Percentiles rank a stretch among this genome's conserved stretches.
phyloP scores from a whole-genome alignment of 768 basidiomycete species.

The Udeniomyces megalosporus region DNA sequence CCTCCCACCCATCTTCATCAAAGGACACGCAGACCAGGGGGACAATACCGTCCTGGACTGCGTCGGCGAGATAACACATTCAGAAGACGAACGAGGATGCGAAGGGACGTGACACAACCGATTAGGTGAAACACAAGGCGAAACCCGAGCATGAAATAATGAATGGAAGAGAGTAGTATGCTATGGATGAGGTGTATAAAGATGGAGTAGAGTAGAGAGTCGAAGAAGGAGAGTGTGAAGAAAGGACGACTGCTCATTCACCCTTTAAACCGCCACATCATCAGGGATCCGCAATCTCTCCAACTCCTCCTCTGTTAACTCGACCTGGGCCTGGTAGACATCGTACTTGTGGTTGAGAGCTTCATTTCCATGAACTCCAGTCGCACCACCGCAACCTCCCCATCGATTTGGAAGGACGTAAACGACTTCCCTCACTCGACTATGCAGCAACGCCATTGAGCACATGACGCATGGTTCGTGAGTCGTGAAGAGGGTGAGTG shows the following conservation, averaged over 20 bases:
- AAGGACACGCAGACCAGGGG: too few relatives aligned
- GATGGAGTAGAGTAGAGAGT: too few relatives aligned
- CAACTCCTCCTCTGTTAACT: conserved; percentile 18
- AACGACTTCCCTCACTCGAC: conserved; percentile 70
- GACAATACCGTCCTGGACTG: too few relatives aligned
- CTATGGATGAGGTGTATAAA: too few relatives aligned
- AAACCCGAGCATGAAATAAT: too few relatives aligned
- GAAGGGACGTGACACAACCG: too few relatives aligned
- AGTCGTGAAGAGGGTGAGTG: conserved; percentile 65
- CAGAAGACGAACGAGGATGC: too few relatives aligned
- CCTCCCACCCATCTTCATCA: too few relatives aligned
- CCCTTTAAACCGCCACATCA: conserved; percentile 18
- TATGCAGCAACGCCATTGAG: conserved; percentile 87
- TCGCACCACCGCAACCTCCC: conserved; percentile 64
- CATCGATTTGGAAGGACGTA: conserved; percentile 48
- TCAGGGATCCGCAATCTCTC: conserved; percentile 20
- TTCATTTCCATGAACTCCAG: conserved; percentile 60
- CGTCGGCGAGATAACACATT: too few relatives aligned
- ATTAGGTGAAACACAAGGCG: too few relatives aligned
- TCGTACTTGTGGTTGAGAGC: conserved; percentile 80
- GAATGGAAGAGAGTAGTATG: too few relatives aligned
- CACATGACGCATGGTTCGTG: conserved; percentile 99
- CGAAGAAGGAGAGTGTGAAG: neutral
- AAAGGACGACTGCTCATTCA: neutral
- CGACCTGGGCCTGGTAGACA: conserved; percentile 46